Percentiles rank a stretch among this genome's conserved stretches.
These are phyloP conservation scores for Chaetothyriales sp. DNA, from an alignment of 2,329 filamentous ascomycete genomes.

Conservation along the genomic window DNA sequence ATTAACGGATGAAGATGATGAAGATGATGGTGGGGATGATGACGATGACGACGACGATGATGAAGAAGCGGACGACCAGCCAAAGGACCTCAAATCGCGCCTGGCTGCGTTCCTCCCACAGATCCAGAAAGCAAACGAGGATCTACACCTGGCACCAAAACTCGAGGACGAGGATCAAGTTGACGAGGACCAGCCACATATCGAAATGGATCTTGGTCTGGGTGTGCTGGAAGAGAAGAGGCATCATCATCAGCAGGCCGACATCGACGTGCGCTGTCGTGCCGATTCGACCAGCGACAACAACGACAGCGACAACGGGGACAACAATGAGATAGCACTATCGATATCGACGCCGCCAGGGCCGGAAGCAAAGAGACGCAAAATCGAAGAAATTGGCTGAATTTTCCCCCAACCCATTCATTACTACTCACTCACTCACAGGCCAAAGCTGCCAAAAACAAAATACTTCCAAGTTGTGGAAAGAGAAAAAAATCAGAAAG, in stretches of 20 bases:
- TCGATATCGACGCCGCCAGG: background rate
- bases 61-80: background rate
- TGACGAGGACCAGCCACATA: slow-evolving; percentile 24
- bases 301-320: background rate
- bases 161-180: slow-evolving; percentile 22
- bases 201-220: slow-evolving; percentile 32
- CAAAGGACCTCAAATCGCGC: slow-evolving; percentile 21
- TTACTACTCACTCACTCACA: too few species aligned
- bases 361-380: background rate
- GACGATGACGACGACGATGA: background rate
- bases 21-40: background rate
- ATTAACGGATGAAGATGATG: background rate
- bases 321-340: background rate
- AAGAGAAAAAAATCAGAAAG: too few species aligned
- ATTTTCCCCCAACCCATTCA: too few species aligned
- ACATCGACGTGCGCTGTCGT: background rate
- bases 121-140: slow-evolving; percentile 29
- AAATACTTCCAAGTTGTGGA: too few species aligned
- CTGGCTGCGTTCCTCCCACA: slow-evolving; percentile 28
- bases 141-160: slow-evolving; percentile 21
- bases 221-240: slow-evolving; percentile 30
- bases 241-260: too few species aligned
- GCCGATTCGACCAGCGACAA: background rate
- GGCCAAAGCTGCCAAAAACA: too few species aligned
- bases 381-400: slow-evolving; percentile 22